Evolutionary conservation across 2,329 filamentous ascomycete species (phyloP).

Genomic region (Ilyonectria sp.): DNA sequence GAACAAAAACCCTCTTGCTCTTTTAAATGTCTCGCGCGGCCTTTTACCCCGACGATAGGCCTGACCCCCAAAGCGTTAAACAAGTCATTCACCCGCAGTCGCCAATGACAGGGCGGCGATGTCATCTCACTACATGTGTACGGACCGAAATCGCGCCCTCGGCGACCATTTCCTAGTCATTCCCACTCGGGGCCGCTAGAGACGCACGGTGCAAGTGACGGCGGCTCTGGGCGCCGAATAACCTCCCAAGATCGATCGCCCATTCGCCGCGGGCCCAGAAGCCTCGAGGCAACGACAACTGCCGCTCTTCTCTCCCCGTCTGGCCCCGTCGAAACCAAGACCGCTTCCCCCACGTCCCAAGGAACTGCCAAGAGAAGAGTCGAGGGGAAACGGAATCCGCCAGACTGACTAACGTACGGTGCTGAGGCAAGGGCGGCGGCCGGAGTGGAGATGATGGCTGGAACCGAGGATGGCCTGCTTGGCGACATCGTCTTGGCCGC

Average conservation of each 20-base stretch:
- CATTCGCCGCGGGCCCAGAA: no score
- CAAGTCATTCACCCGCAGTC: no score
- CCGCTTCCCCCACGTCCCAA: neutral
- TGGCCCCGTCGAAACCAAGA: no score
- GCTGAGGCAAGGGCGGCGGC: neutral
- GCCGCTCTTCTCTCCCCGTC: neutral
- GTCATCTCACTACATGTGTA: no score
- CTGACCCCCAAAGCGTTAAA: no score
- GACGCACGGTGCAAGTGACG: neutral
- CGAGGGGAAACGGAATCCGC: neutral
- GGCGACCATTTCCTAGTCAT: neutral
- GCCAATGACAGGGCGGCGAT: no score
- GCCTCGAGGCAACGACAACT: neutral
- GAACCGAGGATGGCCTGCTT: neutral
- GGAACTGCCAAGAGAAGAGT: neutral
- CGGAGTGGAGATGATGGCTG: neutral
- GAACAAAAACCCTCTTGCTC: neutral
- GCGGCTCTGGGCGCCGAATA: constrained; percentile 1
- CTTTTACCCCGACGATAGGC: no score
- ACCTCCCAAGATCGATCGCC: neutral
- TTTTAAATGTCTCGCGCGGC: no score
- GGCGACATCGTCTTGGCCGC: neutral
- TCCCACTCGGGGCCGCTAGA: neutral
- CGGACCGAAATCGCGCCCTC: no score
- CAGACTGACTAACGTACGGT: neutral